Percentiles rank a stretch among this genome's conserved stretches.
Conservation (phyloP, 148 eudicot species). For the Rhododendron kiyosumense region DNA sequence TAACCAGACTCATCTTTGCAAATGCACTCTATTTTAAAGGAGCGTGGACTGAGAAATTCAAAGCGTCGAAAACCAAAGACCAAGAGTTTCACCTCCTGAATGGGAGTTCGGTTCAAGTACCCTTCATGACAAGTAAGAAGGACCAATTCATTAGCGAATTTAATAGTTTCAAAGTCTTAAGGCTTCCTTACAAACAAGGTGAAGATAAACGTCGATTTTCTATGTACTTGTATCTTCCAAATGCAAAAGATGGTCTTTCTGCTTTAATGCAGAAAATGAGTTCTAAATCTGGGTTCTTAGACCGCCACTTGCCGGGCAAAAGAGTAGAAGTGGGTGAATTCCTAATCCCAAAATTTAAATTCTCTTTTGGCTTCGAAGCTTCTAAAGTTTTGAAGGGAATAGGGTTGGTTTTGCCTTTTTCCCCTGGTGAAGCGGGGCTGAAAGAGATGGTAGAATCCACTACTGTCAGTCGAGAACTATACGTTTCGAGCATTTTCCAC, state of each 20-base stretch:
- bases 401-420: conserved; percentile 57
- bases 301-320: conserved; percentile 37
- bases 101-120: conserved; percentile 57
- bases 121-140: conserved; percentile 82
- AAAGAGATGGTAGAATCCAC: conserved; percentile 68
- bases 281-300: conserved; percentile 52
- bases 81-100: conserved; percentile 56
- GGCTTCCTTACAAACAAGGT: conserved; percentile 65
- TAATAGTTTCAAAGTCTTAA: conserved; percentile 64
- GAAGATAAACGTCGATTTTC: conserved; percentile 67
- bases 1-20: conserved; percentile 71
- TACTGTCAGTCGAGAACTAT: conserved; percentile 11
- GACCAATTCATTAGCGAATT: conserved; percentile 39
- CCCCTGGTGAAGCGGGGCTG: conserved; percentile 32
- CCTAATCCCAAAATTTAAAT: conserved; percentile 62
- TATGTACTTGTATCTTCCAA: conserved; percentile 26
- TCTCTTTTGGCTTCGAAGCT: conserved; percentile 76
- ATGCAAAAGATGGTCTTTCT: conserved; percentile 61
- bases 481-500: conserved; percentile 64
- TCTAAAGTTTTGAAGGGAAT: conserved; percentile 53
- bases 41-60: conserved; percentile 68
- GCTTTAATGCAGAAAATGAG: conserved; percentile 43
- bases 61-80: conserved; percentile 54
- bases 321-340: conserved; percentile 57
- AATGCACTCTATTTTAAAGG: conserved; percentile 93